phyloP scores from a whole-genome alignment of 768 basidiomycete species.

The Paxillus involutus region DNA sequence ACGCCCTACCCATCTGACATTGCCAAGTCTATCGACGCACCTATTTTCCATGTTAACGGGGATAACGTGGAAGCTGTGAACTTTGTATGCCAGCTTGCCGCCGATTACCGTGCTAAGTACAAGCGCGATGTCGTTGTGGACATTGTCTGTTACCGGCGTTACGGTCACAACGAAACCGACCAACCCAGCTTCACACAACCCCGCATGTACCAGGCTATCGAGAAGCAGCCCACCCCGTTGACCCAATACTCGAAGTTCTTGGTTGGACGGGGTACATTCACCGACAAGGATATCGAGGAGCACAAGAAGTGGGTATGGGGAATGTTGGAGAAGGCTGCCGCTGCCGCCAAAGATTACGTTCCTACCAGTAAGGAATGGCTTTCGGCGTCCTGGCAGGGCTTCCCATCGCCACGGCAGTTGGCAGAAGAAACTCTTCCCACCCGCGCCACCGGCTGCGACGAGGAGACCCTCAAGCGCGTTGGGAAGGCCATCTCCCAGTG shows the following conservation, averaged over 20 bases:
- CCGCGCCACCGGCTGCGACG: constrained; percentile 79
- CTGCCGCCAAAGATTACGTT: constrained; percentile 92
- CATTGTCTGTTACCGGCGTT: constrained; percentile 97
- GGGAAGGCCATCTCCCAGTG: constrained; percentile 86
- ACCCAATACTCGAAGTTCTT: constrained; percentile 92
- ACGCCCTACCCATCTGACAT: constrained; percentile 98
- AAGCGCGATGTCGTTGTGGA: constrained; percentile 99
- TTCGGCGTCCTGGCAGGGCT: constrained; percentile 96
- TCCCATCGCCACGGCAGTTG: constrained; percentile 95
- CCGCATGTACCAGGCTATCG: constrained; percentile 96
- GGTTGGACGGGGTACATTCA: constrained; percentile 89
- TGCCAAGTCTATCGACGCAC: constrained; percentile 96
- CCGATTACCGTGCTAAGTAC: constrained; percentile 97
- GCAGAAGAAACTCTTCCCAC: constrained; percentile 92
- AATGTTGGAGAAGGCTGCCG: constrained; percentile 95
- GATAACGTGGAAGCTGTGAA: constrained; percentile 98
- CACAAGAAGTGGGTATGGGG: constrained; percentile 99
- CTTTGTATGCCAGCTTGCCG: constrained; percentile 97
- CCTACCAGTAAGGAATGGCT: constrained; percentile 97
- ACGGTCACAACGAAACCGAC: constrained; percentile 99
- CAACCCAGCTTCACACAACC: constrained; percentile 99
- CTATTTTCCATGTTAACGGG: constrained; percentile 99
- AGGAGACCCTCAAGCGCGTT: constrained; percentile 74
- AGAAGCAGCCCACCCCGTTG: constrained; percentile 88
- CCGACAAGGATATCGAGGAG: constrained; percentile 94